phyloP scores from a whole-genome alignment of 305 asterid genomes.

The Andrographis paniculata region DNA sequence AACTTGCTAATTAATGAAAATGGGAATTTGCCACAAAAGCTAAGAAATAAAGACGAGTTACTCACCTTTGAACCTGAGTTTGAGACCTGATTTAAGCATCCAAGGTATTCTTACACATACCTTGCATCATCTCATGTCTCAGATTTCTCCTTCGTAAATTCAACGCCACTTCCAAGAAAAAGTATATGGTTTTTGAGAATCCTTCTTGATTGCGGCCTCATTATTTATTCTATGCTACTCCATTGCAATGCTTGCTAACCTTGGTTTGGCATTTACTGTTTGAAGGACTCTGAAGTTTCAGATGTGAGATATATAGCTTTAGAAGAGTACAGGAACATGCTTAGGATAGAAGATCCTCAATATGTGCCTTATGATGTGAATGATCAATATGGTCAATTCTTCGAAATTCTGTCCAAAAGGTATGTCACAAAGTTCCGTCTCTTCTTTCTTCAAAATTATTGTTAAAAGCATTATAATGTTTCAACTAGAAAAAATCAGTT shows the following conservation, averaged over 20 bases:
- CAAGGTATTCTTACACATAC: background rate
- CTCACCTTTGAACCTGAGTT: no score
- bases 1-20: no score
- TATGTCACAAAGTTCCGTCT: conserved; percentile 28
- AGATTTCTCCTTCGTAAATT: background rate
- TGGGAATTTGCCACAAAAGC: no score
- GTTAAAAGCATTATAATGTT: background rate
- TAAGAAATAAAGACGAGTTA: no score
- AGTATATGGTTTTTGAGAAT: no score
- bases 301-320: conserved; percentile 74
- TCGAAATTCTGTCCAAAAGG: conserved; percentile 76
- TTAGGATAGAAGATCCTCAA: conserved; percentile 65
- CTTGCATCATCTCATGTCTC: conserved; percentile 1
- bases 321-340: conserved; percentile 67
- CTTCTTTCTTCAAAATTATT: conserved; percentile 10
- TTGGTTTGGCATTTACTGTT: conserved; percentile 13
- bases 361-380: conserved; percentile 74
- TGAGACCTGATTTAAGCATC: no score
- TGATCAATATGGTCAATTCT: conserved; percentile 64
- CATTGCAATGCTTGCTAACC: conserved; percentile 16
- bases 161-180: background rate
- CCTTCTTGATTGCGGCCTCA: background rate
- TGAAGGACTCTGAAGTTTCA: conserved; percentile 96
- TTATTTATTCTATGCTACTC: conserved; percentile 10
- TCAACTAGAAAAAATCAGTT: no score